phyloP scores from a whole-genome alignment of 768 basidiomycete genomes.

The Mycena leptocephala region DNA sequence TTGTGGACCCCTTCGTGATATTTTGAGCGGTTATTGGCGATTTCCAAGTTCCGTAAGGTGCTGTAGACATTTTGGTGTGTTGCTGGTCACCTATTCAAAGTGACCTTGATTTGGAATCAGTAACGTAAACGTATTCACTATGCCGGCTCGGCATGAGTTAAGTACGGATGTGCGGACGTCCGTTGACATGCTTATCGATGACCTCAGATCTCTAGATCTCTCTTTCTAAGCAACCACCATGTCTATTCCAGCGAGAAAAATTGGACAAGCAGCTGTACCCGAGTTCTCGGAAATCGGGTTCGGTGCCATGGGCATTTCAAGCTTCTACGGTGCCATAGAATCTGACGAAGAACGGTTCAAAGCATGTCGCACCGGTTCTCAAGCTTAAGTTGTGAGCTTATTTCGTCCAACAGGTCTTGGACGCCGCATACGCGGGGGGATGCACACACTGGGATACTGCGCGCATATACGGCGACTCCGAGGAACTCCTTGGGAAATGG shows the following conservation, averaged over 20 bases:
- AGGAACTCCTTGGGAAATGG: conserved; percentile 34
- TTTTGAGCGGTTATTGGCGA: conserved; percentile 67
- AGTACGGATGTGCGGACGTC: too few relatives aligned
- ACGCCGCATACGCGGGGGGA: conserved; percentile 18
- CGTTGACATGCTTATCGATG: background rate
- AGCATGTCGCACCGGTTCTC: conserved; percentile 43
- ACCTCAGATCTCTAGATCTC: background rate
- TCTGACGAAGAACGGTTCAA: conserved; percentile 69
- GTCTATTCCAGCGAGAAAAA: conserved; percentile 38
- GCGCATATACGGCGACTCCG: conserved; percentile 23
- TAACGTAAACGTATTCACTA: too few relatives aligned
- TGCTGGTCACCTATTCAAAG: too few relatives aligned
- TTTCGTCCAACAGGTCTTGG: conserved; percentile 15
- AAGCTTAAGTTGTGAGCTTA: background rate
- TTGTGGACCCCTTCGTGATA: conserved; percentile 56
- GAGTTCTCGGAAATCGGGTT: conserved; percentile 65
- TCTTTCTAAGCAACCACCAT: conserved; percentile 6
- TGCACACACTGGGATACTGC: conserved; percentile 15
- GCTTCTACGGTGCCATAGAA: conserved; percentile 56
- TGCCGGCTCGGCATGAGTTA: too few relatives aligned
- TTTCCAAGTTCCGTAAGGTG: conserved; percentile 74
- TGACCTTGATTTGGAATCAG: background rate
- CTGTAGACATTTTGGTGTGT: conserved; percentile 40
- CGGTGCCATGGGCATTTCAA: conserved; percentile 55
- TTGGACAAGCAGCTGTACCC: conserved; percentile 47